These are phyloP conservation scores for Cicer yamashitae DNA, from an alignment of 306 rosid genomes.

Conservation along the genomic window DNA sequence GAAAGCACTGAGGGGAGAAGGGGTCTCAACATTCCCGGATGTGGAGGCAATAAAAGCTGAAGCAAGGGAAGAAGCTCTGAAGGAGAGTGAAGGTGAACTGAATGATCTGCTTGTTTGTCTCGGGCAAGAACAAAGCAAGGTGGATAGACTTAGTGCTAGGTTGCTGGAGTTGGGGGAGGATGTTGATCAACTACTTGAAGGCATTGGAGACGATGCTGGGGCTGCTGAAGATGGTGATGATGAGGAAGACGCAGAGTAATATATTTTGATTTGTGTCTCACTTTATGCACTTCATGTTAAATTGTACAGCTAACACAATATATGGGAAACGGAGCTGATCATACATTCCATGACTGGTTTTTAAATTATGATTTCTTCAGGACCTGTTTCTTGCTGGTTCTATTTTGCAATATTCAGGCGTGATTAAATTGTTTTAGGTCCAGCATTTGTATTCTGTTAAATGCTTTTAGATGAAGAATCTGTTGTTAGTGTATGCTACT, in stretches of 20 bases:
- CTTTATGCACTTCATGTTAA: constrained; percentile 41
- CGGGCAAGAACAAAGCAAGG: constrained; percentile 97
- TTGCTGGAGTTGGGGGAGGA: constrained; percentile 91
- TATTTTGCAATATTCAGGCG: constrained; percentile 30
- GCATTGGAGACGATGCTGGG: constrained; percentile 79
- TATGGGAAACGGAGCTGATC: constrained; percentile 31
- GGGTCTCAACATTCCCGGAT: constrained; percentile 55
- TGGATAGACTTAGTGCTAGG: constrained; percentile 75
- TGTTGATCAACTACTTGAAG: constrained; percentile 81
- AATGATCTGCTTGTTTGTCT: constrained; percentile 94
- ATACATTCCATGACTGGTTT: constrained; percentile 43
- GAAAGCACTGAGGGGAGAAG: constrained; percentile 62
- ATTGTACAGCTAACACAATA: constrained; percentile 53
- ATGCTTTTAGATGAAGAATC: constrained; percentile 20
- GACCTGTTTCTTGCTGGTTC: constrained; percentile 34
- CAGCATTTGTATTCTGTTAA: constrained; percentile 33
- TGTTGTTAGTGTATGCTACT: constrained; percentile 16
- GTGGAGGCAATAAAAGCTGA: constrained; percentile 80
- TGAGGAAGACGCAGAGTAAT: constrained; percentile 45
- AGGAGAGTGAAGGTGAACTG: constrained; percentile 91
- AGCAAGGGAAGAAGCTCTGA: constrained; percentile 96
- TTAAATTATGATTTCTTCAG: constrained; percentile 41
- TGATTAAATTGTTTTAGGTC: constrained; percentile 15
- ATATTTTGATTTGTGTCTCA: constrained; percentile 16
- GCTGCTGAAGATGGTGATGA: constrained; percentile 65